Evolutionary conservation across 768 basidiomycete species (phyloP), one percentile per base, ranked within the genome.

Genomic region (Dacryopinax spathularia): DNA sequence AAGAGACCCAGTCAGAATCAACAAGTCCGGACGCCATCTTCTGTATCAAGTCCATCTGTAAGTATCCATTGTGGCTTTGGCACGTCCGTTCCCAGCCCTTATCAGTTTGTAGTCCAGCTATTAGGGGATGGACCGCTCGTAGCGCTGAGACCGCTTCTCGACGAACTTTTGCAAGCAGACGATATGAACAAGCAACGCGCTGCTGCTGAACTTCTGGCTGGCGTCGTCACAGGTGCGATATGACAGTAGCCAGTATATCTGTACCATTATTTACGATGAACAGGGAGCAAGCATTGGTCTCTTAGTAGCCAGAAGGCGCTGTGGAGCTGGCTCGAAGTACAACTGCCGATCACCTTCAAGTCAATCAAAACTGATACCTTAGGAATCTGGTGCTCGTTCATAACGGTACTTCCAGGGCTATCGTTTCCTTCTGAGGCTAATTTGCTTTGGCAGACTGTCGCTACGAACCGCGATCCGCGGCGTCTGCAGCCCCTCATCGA

Each of bases 221-320:
- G 87, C 27, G 65, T 88, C n/a, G 72, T 88, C 25, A 80, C 81
- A 66, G 87, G 86, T n/a, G n/a, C n/a, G n/a, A n/a, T 81, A 69
- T 60, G 71, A 60, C 29, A 63, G 65, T 2, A 9, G 2, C n/a
- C 20, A 9, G 2, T 2, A 35, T n/a, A 41, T 43, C n/a, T 60
- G n/a, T 1, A 15, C 4, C n/a, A 25, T 63, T 35, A 36, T 60
- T 74, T 68, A 39, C 61, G 73, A 63, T 62, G 68, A 20, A 25
- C 70, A 84, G 90, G 89, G 9, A 86, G 87, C 2, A 92, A 92
- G 72, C 89, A 93, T 70, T 96, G 93, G 93, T 80, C 89, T 0
- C 77, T 80, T 1, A 74, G 77, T n/a, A 83, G 84, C 66, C 87
- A 92, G 72, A 71, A 81, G 41, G 70, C 71, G 20, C 73, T 96